Evolutionary conservation across 495 filamentous ascomycete species (phyloP).

Genomic region (Penicillium ucsense): DNA sequence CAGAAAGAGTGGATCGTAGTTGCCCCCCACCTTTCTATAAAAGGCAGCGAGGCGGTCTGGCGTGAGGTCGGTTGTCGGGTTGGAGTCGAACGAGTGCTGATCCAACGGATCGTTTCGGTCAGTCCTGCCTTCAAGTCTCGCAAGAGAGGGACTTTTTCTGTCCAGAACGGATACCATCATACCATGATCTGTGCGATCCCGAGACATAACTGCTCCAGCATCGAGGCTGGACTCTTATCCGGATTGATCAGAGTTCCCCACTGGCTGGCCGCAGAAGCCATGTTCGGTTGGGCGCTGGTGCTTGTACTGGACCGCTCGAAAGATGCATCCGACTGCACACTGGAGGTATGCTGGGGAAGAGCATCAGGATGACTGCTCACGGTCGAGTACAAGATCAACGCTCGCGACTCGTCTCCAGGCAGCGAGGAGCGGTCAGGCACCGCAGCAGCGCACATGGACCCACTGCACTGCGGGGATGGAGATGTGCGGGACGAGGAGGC

Average conservation of each 20-base stretch:
- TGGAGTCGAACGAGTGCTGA: constrained; percentile 53
- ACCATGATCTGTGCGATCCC: constrained; percentile 79
- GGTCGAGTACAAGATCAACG: constrained; percentile 2
- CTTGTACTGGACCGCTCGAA: constrained; percentile 1
- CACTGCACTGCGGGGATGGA: constrained; percentile 24
- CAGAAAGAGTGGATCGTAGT: constrained; percentile 83
- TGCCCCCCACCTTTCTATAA: constrained; percentile 79
- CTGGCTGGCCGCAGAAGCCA: constrained; percentile 35
- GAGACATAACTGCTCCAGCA: constrained; percentile 67
- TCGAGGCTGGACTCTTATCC: constrained; percentile 66
- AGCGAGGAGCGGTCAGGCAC: constrained; percentile 32
- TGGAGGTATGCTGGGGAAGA: constrained; percentile 2
- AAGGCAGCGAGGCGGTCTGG: constrained; percentile 79
- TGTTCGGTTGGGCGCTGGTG: constrained; percentile 14
- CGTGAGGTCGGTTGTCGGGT: constrained; percentile 53
- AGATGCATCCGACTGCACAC: background rate
- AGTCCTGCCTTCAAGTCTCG: background rate
- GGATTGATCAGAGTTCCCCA: constrained; percentile 80
- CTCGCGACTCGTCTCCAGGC: constrained; percentile 10
- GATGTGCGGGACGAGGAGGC: background rate
- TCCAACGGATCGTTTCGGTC: background rate
- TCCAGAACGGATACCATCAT: constrained; percentile 6
- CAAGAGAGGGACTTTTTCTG: constrained; percentile 1
- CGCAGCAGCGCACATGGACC: constrained; percentile 16
- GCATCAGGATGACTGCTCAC: constrained; percentile 3